These are phyloP conservation scores for Aquilaria yunnanensis DNA, from an alignment of 345 rosid species.

Conservation along the genomic window DNA sequence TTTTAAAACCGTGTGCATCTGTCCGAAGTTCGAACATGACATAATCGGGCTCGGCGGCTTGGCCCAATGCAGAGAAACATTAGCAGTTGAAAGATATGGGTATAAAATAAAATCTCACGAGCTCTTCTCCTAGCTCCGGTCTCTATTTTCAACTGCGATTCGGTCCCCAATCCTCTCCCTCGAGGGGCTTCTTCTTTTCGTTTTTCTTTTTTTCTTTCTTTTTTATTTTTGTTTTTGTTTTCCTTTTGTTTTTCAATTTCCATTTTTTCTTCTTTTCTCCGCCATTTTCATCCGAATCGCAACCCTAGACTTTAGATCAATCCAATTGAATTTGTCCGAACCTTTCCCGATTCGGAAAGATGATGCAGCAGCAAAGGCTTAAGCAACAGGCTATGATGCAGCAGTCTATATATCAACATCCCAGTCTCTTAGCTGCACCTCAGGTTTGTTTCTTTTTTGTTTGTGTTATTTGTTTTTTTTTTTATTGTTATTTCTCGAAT, in stretches of 20 bases:
- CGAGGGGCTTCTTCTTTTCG: constrained; percentile 21
- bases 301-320: constrained; percentile 6
- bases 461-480: background rate
- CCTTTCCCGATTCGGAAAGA: background rate
- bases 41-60: too few species aligned
- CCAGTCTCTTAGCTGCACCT: constrained; percentile 43
- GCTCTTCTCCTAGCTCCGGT: background rate
- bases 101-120: background rate
- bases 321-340: background rate
- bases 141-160: background rate
- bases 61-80: too few species aligned
- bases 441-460: constrained; percentile 29
- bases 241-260: background rate
- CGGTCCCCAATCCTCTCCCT: constrained; percentile 14
- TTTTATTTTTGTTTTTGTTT: background rate
- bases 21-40: too few species aligned
- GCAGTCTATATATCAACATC: constrained; percentile 42
- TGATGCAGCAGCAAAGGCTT: constrained; percentile 54
- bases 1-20: too few species aligned
- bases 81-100: too few species aligned
- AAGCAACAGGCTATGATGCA: constrained; percentile 60
- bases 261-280: background rate
- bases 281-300: constrained; percentile 8
- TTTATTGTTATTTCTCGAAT: background rate
- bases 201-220: background rate